Evolutionary conservation across 2,329 filamentous ascomycete species (phyloP).

Genomic region (Macrophomina phaseolina): DNA sequence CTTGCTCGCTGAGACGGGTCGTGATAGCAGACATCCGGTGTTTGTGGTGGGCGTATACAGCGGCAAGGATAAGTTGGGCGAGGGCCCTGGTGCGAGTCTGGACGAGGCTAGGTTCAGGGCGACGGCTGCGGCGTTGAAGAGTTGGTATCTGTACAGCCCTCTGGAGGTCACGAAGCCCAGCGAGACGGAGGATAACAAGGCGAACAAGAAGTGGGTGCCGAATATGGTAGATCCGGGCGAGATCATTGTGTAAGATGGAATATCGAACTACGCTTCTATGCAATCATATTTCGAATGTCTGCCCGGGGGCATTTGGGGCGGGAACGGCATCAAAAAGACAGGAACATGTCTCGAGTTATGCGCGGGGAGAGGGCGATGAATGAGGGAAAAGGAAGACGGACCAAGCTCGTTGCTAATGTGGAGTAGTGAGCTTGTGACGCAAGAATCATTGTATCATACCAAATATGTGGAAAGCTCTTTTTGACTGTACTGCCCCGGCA

Average conservation of each 20-base stretch:
- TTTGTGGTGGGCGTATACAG: slow-evolving; percentile 95
- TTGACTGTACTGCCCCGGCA: not conserved
- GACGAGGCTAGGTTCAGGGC: slow-evolving; percentile 79
- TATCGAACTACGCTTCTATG: slow-evolving; percentile 14
- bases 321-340: not conserved
- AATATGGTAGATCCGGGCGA: slow-evolving; percentile 64
- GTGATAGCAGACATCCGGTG: slow-evolving; percentile 82
- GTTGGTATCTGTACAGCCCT: slow-evolving; percentile 96
- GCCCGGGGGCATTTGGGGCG: not conserved
- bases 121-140: slow-evolving; percentile 83
- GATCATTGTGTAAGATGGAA: slow-evolving; percentile 51
- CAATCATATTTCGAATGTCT: slow-evolving; percentile 12
- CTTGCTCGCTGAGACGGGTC: slow-evolving; percentile 88
- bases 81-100: slow-evolving; percentile 81
- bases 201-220: slow-evolving; percentile 55
- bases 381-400: slow-evolving; percentile 14
- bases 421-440: not conserved
- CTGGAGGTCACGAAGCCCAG: slow-evolving; percentile 58
- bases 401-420: not conserved
- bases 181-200: slow-evolving; percentile 49
- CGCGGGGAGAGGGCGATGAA: slow-evolving; percentile 1
- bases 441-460: slow-evolving; percentile 20
- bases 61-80: slow-evolving; percentile 87
- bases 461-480: slow-evolving; percentile 9
- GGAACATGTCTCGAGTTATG: not conserved